phyloP scores from a whole-genome alignment of 2,329 filamentous ascomycete genomes.

The Diaporthe australafricana region DNA sequence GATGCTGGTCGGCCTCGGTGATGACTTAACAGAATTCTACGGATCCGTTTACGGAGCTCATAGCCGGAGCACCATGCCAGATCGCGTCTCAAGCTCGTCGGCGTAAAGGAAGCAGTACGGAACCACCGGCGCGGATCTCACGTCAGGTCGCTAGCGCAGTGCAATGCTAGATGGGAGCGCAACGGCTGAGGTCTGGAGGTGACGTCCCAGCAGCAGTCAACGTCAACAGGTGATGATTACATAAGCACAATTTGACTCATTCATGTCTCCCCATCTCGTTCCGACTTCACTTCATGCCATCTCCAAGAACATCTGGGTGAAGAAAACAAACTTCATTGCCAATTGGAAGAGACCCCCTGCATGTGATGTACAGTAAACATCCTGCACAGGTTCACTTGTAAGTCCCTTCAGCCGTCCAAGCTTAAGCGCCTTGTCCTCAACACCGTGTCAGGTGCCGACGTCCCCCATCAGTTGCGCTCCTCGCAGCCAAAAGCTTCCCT shows the following conservation, averaged over 20 bases:
- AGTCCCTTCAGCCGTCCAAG: no score
- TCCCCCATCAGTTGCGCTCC: background rate
- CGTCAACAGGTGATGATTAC: conserved; percentile 4
- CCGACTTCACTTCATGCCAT: background rate
- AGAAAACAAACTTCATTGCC: no score
- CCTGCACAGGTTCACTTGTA: no score
- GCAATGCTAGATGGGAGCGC: background rate
- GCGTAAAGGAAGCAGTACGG: background rate
- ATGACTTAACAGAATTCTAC: background rate
- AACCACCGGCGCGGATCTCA: background rate
- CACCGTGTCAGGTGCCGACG: no score
- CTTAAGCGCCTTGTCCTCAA: no score
- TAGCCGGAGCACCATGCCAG: background rate
- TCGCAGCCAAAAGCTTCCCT: no score
- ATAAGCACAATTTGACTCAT: conserved; percentile 13
- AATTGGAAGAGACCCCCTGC: background rate
- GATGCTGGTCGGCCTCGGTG: background rate
- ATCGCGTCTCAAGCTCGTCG: background rate
- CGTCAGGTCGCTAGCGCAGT: background rate
- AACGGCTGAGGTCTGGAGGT: background rate
- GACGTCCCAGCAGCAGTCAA: background rate
- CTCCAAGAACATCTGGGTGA: no score
- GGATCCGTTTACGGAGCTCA: background rate
- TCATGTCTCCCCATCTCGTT: background rate
- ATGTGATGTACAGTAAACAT: no score